These are phyloP conservation scores for Xanthoconium separans DNA, from an alignment of 1,284 basidiomycete species.

Conservation along the genomic window DNA sequence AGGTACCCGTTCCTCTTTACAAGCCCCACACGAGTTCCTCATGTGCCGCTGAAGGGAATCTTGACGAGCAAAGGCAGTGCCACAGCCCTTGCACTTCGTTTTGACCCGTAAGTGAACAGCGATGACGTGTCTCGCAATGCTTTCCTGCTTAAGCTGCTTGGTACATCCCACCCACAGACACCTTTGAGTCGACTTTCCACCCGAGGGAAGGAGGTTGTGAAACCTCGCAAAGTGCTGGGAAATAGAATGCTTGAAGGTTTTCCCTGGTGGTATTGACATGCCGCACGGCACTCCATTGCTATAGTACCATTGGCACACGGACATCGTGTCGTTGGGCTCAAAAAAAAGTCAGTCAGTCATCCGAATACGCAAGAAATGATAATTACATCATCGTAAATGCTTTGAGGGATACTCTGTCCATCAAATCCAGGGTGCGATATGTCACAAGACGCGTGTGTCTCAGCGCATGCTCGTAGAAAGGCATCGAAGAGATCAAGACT, in stretches of 20 bases:
- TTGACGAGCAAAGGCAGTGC: slow-evolving; percentile 23
- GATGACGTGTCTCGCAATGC: slow-evolving; percentile 25
- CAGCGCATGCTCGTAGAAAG: not conserved
- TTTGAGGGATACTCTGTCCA: not conserved
- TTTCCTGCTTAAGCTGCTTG: slow-evolving; percentile 28
- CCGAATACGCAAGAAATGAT: not conserved
- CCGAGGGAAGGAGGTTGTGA: slow-evolving; percentile 9
- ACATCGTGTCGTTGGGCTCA: not conserved
- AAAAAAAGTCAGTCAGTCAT: not conserved
- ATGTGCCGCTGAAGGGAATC: slow-evolving; percentile 33
- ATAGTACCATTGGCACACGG: slow-evolving; percentile 14
- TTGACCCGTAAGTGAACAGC: slow-evolving; percentile 22
- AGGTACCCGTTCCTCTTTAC: not conserved
- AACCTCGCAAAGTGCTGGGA: slow-evolving; percentile 10
- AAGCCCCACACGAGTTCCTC: slow-evolving; percentile 18
- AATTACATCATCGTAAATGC: slow-evolving; percentile 1
- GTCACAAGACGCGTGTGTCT: not conserved
- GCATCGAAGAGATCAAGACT: not conserved
- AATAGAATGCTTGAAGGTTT: slow-evolving; percentile 14
- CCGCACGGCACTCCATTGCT: slow-evolving; percentile 12
- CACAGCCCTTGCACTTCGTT: slow-evolving; percentile 17
- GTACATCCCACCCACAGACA: slow-evolving; percentile 25
- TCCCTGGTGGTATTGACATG: not conserved
- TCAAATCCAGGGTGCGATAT: not conserved
- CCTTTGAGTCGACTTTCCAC: slow-evolving; percentile 8